A percentile compares a stretch with the other conserved stretches of the same genome.
Evolutionary conservation across 139 green algal species (phyloP).

Genomic region (Coccomyxa sp.): DNA sequence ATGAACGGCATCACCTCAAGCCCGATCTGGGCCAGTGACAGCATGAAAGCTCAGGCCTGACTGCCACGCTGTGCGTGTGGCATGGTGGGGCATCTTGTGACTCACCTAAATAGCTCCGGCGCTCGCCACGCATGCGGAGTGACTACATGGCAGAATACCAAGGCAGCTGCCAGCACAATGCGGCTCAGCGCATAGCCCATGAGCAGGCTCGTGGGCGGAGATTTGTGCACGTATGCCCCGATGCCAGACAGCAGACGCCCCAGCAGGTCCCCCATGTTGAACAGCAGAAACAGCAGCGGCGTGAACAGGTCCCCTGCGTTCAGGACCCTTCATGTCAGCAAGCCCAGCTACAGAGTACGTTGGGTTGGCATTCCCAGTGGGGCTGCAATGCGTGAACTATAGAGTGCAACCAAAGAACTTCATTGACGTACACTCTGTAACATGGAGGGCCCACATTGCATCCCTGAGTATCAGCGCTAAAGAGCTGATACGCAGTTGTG

Average conservation of each 20-base stretch:
- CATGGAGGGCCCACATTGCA: background rate
- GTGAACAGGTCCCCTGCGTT: constrained; percentile 31
- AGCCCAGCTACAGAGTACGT: too few species aligned
- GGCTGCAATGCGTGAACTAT: too few species aligned
- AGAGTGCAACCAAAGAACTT: too few species aligned
- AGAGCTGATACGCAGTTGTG: background rate
- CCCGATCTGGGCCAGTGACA: background rate
- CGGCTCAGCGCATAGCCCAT: constrained; percentile 13
- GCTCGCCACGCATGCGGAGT: constrained; percentile 19
- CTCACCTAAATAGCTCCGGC: constrained; percentile 18
- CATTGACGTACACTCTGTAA: too few species aligned
- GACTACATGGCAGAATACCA: constrained; percentile 33
- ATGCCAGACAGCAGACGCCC: constrained; percentile 21
- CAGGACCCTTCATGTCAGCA: too few species aligned
- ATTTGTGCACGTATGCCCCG: constrained; percentile 17
- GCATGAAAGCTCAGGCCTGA: background rate
- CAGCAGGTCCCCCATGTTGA: constrained; percentile 22
- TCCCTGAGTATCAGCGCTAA: too few species aligned
- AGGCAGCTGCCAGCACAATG: constrained; percentile 10
- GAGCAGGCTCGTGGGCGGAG: constrained; percentile 13
- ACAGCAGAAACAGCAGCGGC: constrained; percentile 31
- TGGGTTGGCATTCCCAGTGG: too few species aligned
- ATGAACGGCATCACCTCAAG: too few species aligned
- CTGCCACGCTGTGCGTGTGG: too few species aligned
- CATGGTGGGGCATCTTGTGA: too few species aligned